Conservation (phyloP, 768 basidiomycete genomes). For the Auricularia heimuer region DNA sequence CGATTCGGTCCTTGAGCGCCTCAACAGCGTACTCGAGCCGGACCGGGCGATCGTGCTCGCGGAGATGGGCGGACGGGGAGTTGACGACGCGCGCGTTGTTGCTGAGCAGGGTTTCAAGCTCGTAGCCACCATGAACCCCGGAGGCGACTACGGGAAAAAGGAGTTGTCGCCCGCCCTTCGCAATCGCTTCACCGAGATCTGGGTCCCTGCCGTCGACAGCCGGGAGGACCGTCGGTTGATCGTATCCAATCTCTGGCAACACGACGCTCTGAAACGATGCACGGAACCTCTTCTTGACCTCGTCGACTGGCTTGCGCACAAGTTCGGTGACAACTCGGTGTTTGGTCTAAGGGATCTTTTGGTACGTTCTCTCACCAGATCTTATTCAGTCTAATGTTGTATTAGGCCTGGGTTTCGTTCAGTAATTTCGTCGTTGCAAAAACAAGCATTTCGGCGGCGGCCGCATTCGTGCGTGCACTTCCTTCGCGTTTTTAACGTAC, state of each 20-base stretch:
- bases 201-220: slow-evolving; percentile 82
- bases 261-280: slow-evolving; percentile 40
- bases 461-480: slow-evolving; percentile 57
- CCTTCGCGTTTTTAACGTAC: not conserved
- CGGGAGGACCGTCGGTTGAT: slow-evolving; percentile 70
- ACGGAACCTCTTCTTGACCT: slow-evolving; percentile 66
- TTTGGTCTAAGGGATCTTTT: slow-evolving; percentile 81
- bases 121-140: slow-evolving; percentile 97
- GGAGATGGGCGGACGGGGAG: slow-evolving; percentile 74
- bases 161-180: slow-evolving; percentile 93
- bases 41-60: slow-evolving; percentile 82
- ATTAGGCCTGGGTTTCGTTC: slow-evolving; percentile 88
- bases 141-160: slow-evolving; percentile 98
- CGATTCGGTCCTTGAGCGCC: slow-evolving; percentile 92
- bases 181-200: slow-evolving; percentile 98
- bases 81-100: slow-evolving; percentile 53
- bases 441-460: slow-evolving; percentile 27
- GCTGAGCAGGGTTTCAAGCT: slow-evolving; percentile 73
- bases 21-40: slow-evolving; percentile 96
- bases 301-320: slow-evolving; percentile 62
- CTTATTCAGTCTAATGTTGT: slow-evolving; percentile 7
- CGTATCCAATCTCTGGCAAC: slow-evolving; percentile 57
- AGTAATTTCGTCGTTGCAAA: slow-evolving; percentile 47
- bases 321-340: slow-evolving; percentile 52
- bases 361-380: slow-evolving; percentile 32